phyloP scores from a whole-genome alignment of 768 basidiomycete genomes.

The Fomitopsis serialis region DNA sequence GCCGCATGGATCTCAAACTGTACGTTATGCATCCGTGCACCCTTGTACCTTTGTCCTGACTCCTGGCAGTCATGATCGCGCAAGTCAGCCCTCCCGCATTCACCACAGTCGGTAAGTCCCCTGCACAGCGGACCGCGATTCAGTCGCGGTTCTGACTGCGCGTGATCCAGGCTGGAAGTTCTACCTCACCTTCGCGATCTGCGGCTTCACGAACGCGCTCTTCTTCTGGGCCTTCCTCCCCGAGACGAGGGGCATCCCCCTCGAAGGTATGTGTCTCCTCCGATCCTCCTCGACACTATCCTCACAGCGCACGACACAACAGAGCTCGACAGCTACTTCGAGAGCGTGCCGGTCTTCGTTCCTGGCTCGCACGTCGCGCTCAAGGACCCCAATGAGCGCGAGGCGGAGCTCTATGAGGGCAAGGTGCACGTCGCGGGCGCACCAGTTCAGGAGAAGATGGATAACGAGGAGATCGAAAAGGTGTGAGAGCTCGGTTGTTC shows the following conservation, averaged over 20 bases:
- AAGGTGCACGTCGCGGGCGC: neutral
- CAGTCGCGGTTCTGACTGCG: no score
- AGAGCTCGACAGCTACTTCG: conserved; percentile 22
- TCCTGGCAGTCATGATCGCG: conserved; percentile 23
- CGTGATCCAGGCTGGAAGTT: no score
- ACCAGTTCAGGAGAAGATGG: neutral
- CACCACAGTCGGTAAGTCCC: conserved; percentile 17
- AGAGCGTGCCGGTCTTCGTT: conserved; percentile 16
- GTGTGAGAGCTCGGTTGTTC: neutral
- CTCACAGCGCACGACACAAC: neutral
- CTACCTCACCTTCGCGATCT: no score
- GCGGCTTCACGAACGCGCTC: no score
- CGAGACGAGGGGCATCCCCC: conserved; percentile 19
- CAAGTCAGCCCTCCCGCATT: conserved; percentile 20
- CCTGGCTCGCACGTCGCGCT: conserved; percentile 14
- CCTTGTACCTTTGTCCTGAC: neutral
- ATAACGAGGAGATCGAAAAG: neutral
- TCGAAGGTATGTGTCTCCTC: conserved; percentile 14
- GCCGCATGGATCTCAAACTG: no score
- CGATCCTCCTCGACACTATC: neutral
- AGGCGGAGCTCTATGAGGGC: conserved; percentile 16
- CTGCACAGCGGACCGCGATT: no score
- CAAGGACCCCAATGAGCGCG: conserved; percentile 10
- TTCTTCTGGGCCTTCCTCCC: no score
- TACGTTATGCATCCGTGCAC: no score